Conservation (phyloP, 257 asterid genomes). For the Solanum medicagineum region DNA sequence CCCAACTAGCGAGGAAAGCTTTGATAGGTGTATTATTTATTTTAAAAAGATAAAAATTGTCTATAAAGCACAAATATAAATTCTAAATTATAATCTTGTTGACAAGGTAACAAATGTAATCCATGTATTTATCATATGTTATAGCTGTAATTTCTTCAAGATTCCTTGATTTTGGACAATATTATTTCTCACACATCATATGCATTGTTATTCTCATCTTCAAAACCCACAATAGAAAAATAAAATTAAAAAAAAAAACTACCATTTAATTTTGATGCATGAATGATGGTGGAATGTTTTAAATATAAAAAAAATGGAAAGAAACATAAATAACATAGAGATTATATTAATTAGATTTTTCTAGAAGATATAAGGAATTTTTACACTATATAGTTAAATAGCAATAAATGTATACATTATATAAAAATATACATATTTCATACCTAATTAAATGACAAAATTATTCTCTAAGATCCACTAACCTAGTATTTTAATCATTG, state of each 20-base stretch:
- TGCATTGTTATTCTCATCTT: background rate
- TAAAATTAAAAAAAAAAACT: background rate
- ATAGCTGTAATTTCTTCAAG: background rate
- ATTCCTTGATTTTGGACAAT: background rate
- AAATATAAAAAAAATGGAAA: background rate
- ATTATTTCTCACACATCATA: background rate
- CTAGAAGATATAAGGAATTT: background rate
- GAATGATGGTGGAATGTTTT: background rate
- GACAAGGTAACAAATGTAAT: background rate
- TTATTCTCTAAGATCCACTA: background rate
- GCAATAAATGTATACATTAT: too few species aligned
- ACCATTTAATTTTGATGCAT: background rate
- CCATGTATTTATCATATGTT: background rate
- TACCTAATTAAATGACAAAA: too few species aligned
- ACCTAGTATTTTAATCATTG: background rate
- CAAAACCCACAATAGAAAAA: background rate
- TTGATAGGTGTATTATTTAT: background rate
- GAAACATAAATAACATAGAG: background rate
- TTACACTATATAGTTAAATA: too few species aligned
- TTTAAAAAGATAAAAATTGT: background rate
- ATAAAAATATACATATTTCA: too few species aligned
- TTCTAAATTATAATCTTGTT: background rate
- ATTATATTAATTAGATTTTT: background rate
- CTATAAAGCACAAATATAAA: background rate
- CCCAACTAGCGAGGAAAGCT: background rate